Evolutionary conservation across 108 stramenopile genomes (phyloP), one percentile per base, ranked within the genome.

Genomic region (Skeletonema potamos): DNA sequence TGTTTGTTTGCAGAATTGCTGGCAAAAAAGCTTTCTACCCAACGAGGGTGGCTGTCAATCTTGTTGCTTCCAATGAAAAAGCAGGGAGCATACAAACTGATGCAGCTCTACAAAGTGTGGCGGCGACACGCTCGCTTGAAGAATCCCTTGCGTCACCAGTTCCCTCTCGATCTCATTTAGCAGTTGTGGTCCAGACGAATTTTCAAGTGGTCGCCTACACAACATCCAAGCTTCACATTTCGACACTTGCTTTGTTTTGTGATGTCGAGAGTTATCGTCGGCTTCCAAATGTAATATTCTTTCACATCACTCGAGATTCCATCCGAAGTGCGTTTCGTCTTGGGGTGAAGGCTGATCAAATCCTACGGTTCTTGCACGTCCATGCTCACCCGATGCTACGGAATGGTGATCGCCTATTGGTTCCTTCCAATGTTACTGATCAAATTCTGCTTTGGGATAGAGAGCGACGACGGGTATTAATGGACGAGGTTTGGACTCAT

Each of bases 121-220:
- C 83, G 13, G 87, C 89, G 8, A 76, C 70, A 64, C 87, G 88
- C 43, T 87, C 87, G 1, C 67, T 93, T 32, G 86, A 91, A 26
- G 73, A 82, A 12, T 75, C 89, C 2, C 72, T 93, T 73, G 64
- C 86, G 2, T 73, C 89, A 57, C 90, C 92, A 0, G 58, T 61
- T 2, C 93, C 93, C 8, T 81, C 86, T 37, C 68, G 82, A 37
- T 86, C 87, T 43, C 93, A 94, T 72, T 57, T 94, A 34, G 93
- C 90, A 33, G 81, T 97, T 58, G 87, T 97, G 30, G 92, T 94
- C 8, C 93, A 97, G 66, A 97, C 96, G 15, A 97, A 97, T 66
- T 95, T 95, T 74, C 91, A 94, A 64, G 77, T 97, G 8, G 87
- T 88, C 58, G 96, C 96, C 33, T 97, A 97, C 70, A 94, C 93